Conservation (phyloP, 2,329 filamentous ascomycete genomes). For the Cladorrhinum sp. region DNA sequence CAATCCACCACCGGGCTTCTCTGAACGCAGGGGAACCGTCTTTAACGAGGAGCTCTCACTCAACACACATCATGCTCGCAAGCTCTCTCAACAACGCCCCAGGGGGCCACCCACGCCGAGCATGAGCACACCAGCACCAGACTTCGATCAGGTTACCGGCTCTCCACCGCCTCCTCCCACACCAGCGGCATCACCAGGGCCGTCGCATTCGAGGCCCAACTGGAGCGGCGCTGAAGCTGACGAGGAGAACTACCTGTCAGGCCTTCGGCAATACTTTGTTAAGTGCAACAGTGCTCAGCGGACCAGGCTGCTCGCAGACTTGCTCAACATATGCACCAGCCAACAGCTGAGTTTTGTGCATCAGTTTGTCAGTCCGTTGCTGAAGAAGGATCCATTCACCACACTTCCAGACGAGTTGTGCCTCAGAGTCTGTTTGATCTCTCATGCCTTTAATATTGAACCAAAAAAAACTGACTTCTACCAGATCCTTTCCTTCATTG, state of each 20-base stretch:
- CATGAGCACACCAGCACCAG: conserved; percentile 62
- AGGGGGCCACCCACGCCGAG: conserved; percentile 64
- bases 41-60: conserved; percentile 57
- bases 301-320: conserved; percentile 77
- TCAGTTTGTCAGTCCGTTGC: conserved; percentile 86
- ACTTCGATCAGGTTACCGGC: conserved; percentile 60
- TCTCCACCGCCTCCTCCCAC: conserved; percentile 64
- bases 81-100: conserved; percentile 49
- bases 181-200: conserved; percentile 62
- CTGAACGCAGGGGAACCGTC: conserved; percentile 57
- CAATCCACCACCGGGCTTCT: conserved; percentile 55
- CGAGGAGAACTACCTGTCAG: conserved; percentile 78
- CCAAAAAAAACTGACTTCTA: conserved; percentile 9
- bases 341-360: conserved; percentile 94
- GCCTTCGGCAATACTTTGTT: conserved; percentile 77
- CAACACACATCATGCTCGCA: conserved; percentile 46
- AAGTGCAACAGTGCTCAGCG: conserved; percentile 72
- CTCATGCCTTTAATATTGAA: conserved; percentile 7
- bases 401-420: conserved; percentile 91
- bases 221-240: conserved; percentile 76
- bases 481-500: conserved; percentile 91
- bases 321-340: conserved; percentile 91
- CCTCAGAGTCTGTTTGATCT: conserved; percentile 65
- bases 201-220: conserved; percentile 60
- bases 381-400: conserved; percentile 96